These are phyloP conservation scores for Xylaria acuta DNA, from an alignment of 495 filamentous ascomycete species.

Conservation along the genomic window DNA sequence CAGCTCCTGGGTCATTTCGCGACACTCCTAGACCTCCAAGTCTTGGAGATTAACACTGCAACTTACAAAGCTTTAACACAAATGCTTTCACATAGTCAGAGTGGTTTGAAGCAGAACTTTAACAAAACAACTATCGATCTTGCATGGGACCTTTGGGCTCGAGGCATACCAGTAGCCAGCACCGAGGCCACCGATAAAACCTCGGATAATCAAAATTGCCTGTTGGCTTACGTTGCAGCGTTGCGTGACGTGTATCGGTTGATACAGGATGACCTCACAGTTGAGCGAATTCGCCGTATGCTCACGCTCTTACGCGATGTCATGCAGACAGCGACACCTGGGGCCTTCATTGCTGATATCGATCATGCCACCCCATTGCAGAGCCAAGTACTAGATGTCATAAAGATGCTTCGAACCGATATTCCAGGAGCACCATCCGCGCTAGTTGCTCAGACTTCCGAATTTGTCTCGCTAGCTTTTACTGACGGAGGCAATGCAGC, in stretches of 20 bases:
- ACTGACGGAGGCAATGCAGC: slow-evolving; percentile 40
- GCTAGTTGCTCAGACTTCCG: slow-evolving; percentile 70
- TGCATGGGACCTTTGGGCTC: slow-evolving; percentile 77
- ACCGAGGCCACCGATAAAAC: slow-evolving; percentile 44
- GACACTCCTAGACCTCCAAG: slow-evolving; percentile 61
- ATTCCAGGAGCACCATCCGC: slow-evolving; percentile 68
- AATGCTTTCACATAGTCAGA: slow-evolving; percentile 64
- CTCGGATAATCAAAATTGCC: slow-evolving; percentile 74
- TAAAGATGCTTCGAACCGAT: slow-evolving; percentile 75
- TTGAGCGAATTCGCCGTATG: slow-evolving; percentile 67
- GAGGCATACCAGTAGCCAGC: slow-evolving; percentile 60
- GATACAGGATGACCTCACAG: slow-evolving; percentile 67
- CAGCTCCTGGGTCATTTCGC: slow-evolving; percentile 71
- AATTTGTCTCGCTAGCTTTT: slow-evolving; percentile 74
- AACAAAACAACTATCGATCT: slow-evolving; percentile 64
- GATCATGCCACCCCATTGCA: slow-evolving; percentile 84
- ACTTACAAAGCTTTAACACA: slow-evolving; percentile 71
- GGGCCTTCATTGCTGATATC: slow-evolving; percentile 81
- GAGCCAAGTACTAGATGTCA: slow-evolving; percentile 70
- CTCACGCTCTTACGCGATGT: slow-evolving; percentile 64
- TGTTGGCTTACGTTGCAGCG: slow-evolving; percentile 77
- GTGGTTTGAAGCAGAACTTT: slow-evolving; percentile 55
- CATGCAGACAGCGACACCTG: slow-evolving; percentile 66
- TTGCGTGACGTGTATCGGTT: slow-evolving; percentile 82
- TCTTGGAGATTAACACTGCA: slow-evolving; percentile 73